phyloP scores from a whole-genome alignment of 257 asterid genomes.

The Solanum medicagineum region DNA sequence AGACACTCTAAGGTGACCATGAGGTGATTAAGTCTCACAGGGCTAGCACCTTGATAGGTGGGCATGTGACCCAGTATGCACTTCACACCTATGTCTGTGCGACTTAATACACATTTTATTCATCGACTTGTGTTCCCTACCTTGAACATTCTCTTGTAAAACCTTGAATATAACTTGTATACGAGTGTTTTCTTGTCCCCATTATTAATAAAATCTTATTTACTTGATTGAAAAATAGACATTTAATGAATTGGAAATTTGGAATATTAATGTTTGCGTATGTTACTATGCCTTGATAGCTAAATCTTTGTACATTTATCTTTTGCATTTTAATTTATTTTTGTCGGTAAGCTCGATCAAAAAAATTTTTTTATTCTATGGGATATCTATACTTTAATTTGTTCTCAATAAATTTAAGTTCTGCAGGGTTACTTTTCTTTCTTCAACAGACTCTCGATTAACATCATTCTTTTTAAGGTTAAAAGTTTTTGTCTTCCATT shows the following conservation, averaged over 20 bases:
- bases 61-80: background rate
- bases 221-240: background rate
- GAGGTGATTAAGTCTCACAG: too few relatives aligned
- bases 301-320: background rate
- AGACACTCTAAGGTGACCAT: background rate
- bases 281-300: background rate
- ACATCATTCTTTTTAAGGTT: background rate
- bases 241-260: background rate
- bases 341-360: background rate
- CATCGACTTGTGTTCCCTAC: background rate
- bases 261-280: background rate
- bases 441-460: too few relatives aligned
- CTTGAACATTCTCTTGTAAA: background rate
- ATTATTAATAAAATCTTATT: too few relatives aligned
- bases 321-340: background rate
- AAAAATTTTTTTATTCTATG: too few relatives aligned
- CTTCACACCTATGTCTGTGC: background rate
- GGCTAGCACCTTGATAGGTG: background rate
- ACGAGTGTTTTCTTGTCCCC: background rate
- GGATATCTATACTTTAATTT: too few relatives aligned
- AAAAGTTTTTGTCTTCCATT: background rate
- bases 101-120: too few relatives aligned
- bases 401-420: too few relatives aligned
- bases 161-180: background rate
- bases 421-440: too few relatives aligned